Conservation (phyloP, 2,329 filamentous ascomycete species). For the Xylaria hypoxylon region DNA sequence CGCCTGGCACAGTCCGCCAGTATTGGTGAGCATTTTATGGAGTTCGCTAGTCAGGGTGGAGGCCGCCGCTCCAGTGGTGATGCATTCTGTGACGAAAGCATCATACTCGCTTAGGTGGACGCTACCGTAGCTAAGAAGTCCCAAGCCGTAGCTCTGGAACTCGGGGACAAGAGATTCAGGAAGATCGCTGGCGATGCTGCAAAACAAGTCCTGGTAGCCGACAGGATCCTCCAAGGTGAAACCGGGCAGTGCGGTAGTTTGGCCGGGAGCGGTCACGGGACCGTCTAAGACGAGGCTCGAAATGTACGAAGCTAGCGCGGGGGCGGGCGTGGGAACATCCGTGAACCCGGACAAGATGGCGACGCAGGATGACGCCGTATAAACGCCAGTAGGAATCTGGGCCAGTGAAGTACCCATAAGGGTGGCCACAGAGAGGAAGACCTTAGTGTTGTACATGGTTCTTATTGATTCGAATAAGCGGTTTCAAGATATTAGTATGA, state of each 20-base stretch:
- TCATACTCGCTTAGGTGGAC: constrained; percentile 25
- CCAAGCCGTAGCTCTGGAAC: constrained; percentile 18
- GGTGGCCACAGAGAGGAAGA: background rate
- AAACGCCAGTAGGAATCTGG: background rate
- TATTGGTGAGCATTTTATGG: constrained; percentile 11
- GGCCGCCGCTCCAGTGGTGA: constrained; percentile 19
- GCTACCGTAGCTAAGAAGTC: constrained; percentile 27
- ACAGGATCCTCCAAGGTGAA: no score
- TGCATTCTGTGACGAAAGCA: constrained; percentile 22
- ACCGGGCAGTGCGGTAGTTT: no score
- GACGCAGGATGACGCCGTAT: no score
- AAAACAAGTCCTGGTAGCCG: background rate
- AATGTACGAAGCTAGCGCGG: no score
- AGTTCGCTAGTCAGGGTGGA: constrained; percentile 18
- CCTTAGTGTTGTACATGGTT: constrained; percentile 16
- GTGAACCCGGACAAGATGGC: no score
- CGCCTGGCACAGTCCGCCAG: background rate
- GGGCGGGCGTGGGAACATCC: no score
- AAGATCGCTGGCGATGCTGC: constrained; percentile 11
- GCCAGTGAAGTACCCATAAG: constrained; percentile 16
- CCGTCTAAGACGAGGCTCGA: no score
- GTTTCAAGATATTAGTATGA: background rate
- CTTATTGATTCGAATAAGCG: background rate
- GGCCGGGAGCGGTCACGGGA: no score
- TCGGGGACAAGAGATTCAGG: constrained; percentile 21